Base-by-base conservation (phyloP, 1,284 basidiomycete species). In the Puccinia novopanici region DNA sequence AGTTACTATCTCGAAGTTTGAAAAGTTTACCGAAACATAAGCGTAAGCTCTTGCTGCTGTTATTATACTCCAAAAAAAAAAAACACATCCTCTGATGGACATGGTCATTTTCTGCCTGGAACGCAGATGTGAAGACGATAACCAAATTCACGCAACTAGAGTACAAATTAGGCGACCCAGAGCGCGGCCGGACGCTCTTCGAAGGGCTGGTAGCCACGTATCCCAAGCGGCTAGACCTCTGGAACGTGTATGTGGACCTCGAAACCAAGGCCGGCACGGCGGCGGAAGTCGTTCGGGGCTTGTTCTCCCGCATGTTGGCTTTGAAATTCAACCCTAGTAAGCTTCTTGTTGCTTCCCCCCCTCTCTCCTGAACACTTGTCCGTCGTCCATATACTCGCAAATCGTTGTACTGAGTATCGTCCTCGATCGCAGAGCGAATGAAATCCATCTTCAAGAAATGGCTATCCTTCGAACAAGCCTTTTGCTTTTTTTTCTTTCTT, bases 231-330 rank as follows among this genome's bases (percentile, higher is more conserved):
- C 91, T 95, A 88, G 96, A 99, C 86, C 87, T 98, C 57, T 99
- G 98, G 95, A 93, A 92, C 80, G 89, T 98, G 79, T 99, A 99
- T 86, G 91, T 98, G 85, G 97, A 99, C 85, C 95, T 98, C 91
- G 93, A 98, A 85, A 91, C 91, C 8, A 89, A 89, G 65, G 81
- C 84, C 52, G 19, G 77, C 0, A 27, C 65, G 65, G 6, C 42
- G 4, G 82, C 93, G 93, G 82, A 92, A 91, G 76, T 86, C 98
- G 24, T 95, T 98, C 84, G 91, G 92, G 82, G 91, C 95, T 17
- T 90, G 93, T 10, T 87, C 99, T 17, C 87, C 89, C 24, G 88
- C 91, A 34, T 97, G 95, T 86, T 92, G 97, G 88, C 95, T 93
- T 9, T 93, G 91, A 84, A 95, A 97, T 86, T 95, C 2, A 96